Percentiles rank a stretch among this genome's conserved stretches.
These are phyloP conservation scores for Diplotaxis tenuifolia DNA, from an alignment of 345 rosid species.

Conservation along the genomic window DNA sequence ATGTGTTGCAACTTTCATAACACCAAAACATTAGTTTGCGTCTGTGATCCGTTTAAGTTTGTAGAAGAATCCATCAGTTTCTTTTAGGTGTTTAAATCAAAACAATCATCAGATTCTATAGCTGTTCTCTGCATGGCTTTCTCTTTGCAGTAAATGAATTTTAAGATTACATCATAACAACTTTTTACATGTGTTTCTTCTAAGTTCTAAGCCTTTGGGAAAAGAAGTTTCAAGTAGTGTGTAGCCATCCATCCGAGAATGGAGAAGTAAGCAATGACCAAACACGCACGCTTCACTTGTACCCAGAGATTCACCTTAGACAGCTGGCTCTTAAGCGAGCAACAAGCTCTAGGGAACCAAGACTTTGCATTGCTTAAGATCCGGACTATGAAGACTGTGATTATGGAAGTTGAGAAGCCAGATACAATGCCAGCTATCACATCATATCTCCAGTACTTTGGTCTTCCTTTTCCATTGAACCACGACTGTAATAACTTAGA, in stretches of 20 bases:
- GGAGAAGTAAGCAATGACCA: conserved; percentile 55
- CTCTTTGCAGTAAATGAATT: conserved; percentile 17
- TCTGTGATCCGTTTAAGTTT: neutral
- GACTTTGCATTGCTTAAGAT: conserved; percentile 46
- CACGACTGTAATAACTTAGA: conserved; percentile 41
- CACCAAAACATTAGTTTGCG: neutral
- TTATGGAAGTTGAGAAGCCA: conserved; percentile 60
- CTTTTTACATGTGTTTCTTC: conserved; percentile 1
- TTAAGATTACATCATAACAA: conserved; percentile 30
- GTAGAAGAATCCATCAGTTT: neutral
- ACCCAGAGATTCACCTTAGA: conserved; percentile 25
- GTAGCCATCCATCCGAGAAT: conserved; percentile 56
- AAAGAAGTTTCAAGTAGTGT: conserved; percentile 50
- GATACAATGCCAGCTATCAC: conserved; percentile 51
- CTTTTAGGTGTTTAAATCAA: too few species aligned
- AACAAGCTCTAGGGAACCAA: conserved; percentile 33
- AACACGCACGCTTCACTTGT: conserved; percentile 56
- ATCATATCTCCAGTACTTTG: conserved; percentile 54
- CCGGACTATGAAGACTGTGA: conserved; percentile 44
- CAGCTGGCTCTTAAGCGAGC: conserved; percentile 22
- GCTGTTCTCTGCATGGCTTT: conserved; percentile 8
- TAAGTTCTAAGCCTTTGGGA: conserved; percentile 37
- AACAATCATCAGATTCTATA: neutral
- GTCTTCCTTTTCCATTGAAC: conserved; percentile 33
- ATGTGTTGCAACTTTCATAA: neutral